phyloP scores from a whole-genome alignment of 1,284 basidiomycete genomes.

The Kwoniella shivajii region DNA sequence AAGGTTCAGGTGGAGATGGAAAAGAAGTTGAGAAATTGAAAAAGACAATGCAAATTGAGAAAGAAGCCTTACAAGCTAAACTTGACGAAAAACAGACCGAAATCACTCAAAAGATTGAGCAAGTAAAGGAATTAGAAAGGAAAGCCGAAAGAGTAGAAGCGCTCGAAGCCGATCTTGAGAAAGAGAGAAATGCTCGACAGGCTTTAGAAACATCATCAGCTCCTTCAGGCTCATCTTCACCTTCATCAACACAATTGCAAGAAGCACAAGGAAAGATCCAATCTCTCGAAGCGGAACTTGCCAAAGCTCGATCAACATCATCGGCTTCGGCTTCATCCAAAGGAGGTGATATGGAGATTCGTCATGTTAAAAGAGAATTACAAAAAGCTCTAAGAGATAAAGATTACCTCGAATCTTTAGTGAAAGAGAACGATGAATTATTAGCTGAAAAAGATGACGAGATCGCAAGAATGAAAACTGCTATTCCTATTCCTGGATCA shows the following conservation, averaged over 20 bases:
- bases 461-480: conserved; percentile 23
- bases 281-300: conserved; percentile 25
- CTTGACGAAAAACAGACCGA: conserved; percentile 23
- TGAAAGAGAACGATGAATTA: conserved; percentile 30
- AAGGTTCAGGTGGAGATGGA: conserved; percentile 14
- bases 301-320: conserved; percentile 6
- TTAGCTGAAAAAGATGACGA: conserved; percentile 28
- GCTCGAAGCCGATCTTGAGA: conserved; percentile 23
- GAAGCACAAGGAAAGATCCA: conserved; percentile 17
- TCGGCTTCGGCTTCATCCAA: conserved; percentile 1
- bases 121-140: conserved; percentile 10
- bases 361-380: conserved; percentile 29
- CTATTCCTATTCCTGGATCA: conserved; percentile 23
- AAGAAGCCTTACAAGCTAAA: conserved; percentile 14
- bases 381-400: conserved; percentile 25
- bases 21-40: conserved; percentile 35
- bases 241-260: background rate
- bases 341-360: conserved; percentile 10
- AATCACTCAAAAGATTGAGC: conserved; percentile 14
- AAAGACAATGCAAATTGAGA: conserved; percentile 26
- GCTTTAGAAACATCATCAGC: background rate
- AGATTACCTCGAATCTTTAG: conserved; percentile 23
- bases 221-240: background rate
- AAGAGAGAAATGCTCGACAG: conserved; percentile 9
- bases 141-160: conserved; percentile 10